Base-by-base conservation (phyloP, 768 basidiomycete genomes). In the Rhodosporidiobolus sp. region DNA sequence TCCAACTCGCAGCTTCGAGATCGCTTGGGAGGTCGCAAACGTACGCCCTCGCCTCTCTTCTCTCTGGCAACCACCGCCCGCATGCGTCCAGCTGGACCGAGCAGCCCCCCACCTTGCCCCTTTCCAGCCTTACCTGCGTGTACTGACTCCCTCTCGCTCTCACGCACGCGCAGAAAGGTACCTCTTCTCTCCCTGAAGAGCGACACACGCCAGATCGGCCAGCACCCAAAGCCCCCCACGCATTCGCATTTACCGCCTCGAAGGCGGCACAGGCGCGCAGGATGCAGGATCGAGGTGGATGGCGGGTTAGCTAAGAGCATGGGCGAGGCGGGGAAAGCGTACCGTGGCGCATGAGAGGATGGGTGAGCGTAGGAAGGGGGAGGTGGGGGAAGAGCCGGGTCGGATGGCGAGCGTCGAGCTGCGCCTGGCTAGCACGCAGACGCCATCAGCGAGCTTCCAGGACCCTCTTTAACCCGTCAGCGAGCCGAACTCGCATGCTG, bases 21-120 rank as follows among this genome's bases (percentile, higher is more conserved):
- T 34, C n/a, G 73, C 73, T 1, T 74, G 73, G 73, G 73, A 74
- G 58, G 73, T 74, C 11, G 73, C 70, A 43, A 72, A 67, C 45
- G 50, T 49, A 48, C 32, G 61, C 50, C 24, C 12, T 57, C 55
- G 34, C 30, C 17, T 35, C 32, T n/a, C 12, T 38, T 34, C 32
- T 26, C 56, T 20, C 56, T 30, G 56, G 10, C n/a, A 5, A 30
- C 5, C 14, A 24, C 14, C 4, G 34, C 6, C 14, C 26, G 38
- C 5, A 11, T 14, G 5, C 34, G 3, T 16, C 35, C 22, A 34
- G 8, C 50, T 34, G 32, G 32, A 43, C 38, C 38, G 38, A 43
- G 8, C 38, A 7, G 32, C 22, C 55, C 55, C 34, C 55, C 55
- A 22, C 55, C 34, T 35, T 22, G 20, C 32, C 32, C 20, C 22